These are phyloP conservation scores for Borovskyia barvae DNA, from an alignment of 208 protist species.

Conservation along the genomic window DNA sequence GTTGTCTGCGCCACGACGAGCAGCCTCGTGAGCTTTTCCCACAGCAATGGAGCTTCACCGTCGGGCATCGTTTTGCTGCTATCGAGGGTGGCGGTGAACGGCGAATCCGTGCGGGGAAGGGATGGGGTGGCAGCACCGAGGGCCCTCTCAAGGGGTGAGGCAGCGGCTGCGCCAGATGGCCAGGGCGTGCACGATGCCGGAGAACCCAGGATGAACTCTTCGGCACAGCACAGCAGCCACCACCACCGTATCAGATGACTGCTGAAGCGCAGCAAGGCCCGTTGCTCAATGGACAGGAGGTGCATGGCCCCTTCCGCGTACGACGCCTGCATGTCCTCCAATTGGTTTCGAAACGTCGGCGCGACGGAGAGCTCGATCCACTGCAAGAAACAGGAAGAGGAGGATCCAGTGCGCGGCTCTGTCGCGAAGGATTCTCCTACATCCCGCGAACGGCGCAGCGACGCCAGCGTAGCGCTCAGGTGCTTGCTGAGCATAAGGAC, in stretches of 20 bases:
- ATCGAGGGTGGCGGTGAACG: no score
- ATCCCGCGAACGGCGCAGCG: background rate
- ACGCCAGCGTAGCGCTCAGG: slow-evolving; percentile 2
- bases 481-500: slow-evolving; percentile 32
- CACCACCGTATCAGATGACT: slow-evolving; percentile 43
- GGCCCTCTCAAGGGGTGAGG: no score
- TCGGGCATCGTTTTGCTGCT: no score
- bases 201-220: no score
- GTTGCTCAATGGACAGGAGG: slow-evolving; percentile 29
- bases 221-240: slow-evolving; percentile 28
- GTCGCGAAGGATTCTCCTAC: no score
- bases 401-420: background rate
- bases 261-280: slow-evolving; percentile 41
- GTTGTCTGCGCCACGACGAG: background rate
- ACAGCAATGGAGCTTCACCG: no score
- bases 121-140: no score
- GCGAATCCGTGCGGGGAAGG: no score
- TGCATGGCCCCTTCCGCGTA: slow-evolving; percentile 50
- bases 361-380: background rate
- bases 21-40: no score
- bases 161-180: no score
- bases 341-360: slow-evolving; percentile 2
- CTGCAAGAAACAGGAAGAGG: background rate
- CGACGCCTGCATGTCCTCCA: slow-evolving; percentile 18
- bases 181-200: no score